phyloP scores from a whole-genome alignment of 2,329 filamentous ascomycete genomes.

The Colletotrichum sp. region DNA sequence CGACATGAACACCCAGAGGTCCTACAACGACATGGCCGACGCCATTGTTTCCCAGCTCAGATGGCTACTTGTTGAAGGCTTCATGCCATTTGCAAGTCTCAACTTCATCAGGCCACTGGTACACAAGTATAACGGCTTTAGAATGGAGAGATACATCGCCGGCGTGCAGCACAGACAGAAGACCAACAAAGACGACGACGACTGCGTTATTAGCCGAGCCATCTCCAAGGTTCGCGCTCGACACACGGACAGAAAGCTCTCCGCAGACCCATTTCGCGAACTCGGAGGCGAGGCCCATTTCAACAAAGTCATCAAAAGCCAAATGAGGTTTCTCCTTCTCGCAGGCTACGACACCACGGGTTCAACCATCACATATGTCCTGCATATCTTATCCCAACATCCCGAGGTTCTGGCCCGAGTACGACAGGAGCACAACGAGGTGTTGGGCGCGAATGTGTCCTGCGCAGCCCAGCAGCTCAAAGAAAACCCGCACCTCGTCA shows the following conservation, averaged over 20 bases:
- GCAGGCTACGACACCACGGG: conserved; percentile 38
- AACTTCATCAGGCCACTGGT: conserved; percentile 2
- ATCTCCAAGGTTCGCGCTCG: background rate
- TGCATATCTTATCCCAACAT: conserved; percentile 26
- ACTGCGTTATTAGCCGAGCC: background rate
- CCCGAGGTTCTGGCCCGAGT: conserved; percentile 23
- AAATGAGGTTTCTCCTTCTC: conserved; percentile 36
- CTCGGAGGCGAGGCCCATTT: background rate
- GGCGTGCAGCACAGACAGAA: background rate
- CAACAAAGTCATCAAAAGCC: conserved; percentile 2
- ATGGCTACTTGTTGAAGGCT: background rate
- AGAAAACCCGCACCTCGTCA: conserved; percentile 49
- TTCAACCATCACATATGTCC: conserved; percentile 28
- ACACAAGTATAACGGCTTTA: conserved; percentile 1
- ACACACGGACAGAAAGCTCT: background rate
- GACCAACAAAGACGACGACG: background rate
- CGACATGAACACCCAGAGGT: background rate
- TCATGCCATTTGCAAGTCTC: background rate
- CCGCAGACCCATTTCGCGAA: background rate
- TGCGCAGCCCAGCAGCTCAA: conserved; percentile 42
- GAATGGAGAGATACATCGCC: conserved; percentile 3
- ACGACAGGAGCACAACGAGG: conserved; percentile 36
- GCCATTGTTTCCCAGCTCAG: background rate
- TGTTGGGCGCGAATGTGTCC: conserved; percentile 49
- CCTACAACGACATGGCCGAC: background rate